Evolutionary conservation across 495 filamentous ascomycete species (phyloP), one percentile per base, ranked within the genome.

Genomic region (Lentithecium fluviatile): DNA sequence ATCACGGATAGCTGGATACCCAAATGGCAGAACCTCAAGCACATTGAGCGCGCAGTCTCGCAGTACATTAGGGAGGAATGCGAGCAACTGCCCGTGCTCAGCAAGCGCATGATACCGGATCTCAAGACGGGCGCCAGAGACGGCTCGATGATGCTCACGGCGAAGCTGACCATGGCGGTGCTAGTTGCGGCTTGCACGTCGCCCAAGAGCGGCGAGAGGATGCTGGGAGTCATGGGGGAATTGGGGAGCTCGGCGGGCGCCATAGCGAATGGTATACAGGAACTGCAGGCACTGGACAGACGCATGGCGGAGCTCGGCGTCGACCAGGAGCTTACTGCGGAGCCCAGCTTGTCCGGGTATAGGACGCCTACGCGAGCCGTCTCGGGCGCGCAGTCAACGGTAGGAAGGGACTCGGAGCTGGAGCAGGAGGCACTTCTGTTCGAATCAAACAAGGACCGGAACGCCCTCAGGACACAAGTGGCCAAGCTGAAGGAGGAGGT

Each of bases 61-160:
- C 81, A 77, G 54, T 91, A 88, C 69, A 85, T 91, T 56, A 78
- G 76, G 26, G 79, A 83, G 53, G 75, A 83, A 64, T 80, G 79
- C 67, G 75, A 75, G 38, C 76, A 79, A 38, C 52, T 82, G 7
- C 79, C 78, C 6, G 68, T 79, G 29, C 76, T 79, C n/a, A 76
- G 76, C 24, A 56, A 68, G 56, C 64, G 65, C 19, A 75, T 78
- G 62, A 75, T 75, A 6, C 79, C 81, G 15, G 82, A 85, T 69
- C 76, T 88, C 47, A 81, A 87, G 73, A 76, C 80, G 5, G 77
- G 86, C 57, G 85, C 82, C 19, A 76, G 79, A 56, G 67, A 77
- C 24, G 64, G 59, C 10, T 54, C 58, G n/a, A 52, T 46, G 19
- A 68, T 62, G 43, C 60, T 76, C 34, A 65, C 58, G 10, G 57